Evolutionary conservation across 805 yeast species (phyloP).

Genomic region (Ogataea glucozyma): DNA sequence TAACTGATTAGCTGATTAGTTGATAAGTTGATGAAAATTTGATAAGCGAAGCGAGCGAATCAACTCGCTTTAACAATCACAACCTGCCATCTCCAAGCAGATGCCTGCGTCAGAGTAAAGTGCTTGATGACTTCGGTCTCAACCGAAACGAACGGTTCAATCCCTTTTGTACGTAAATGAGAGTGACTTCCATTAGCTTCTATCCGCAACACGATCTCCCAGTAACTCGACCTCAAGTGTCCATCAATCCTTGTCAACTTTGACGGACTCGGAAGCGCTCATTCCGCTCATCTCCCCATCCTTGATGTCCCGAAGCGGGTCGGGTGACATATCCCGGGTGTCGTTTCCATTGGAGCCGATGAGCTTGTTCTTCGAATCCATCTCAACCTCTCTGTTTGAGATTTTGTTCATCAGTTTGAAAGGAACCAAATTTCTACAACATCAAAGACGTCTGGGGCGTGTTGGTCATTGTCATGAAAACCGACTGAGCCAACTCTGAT

Average conservation of each 20-base stretch:
- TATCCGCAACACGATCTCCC: conserved; percentile 21
- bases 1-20: no score
- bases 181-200: no score
- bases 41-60: no score
- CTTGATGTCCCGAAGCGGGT: conserved; percentile 30
- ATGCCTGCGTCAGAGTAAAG: conserved; percentile 26
- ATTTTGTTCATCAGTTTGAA: conserved; percentile 43
- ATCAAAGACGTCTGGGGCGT: conserved; percentile 35
- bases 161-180: no score
- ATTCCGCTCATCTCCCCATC: conserved; percentile 20
- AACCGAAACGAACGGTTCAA: no score
- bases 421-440: conserved; percentile 42
- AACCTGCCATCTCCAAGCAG: no score
- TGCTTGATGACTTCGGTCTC: conserved; percentile 2
- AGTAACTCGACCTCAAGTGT: conserved; percentile 22
- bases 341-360: conserved; percentile 41
- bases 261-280: conserved; percentile 28
- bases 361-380: conserved; percentile 37
- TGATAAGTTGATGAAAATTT: no score
- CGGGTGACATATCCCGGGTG: conserved; percentile 33
- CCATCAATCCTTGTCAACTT: conserved; percentile 22
- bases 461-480: conserved; percentile 40
- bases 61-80: no score
- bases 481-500: conserved; percentile 40
- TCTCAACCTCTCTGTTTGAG: conserved; percentile 41